Base-by-base conservation (phyloP, 148 eudicot genomes). In the Chenopodium suecicum region DNA sequence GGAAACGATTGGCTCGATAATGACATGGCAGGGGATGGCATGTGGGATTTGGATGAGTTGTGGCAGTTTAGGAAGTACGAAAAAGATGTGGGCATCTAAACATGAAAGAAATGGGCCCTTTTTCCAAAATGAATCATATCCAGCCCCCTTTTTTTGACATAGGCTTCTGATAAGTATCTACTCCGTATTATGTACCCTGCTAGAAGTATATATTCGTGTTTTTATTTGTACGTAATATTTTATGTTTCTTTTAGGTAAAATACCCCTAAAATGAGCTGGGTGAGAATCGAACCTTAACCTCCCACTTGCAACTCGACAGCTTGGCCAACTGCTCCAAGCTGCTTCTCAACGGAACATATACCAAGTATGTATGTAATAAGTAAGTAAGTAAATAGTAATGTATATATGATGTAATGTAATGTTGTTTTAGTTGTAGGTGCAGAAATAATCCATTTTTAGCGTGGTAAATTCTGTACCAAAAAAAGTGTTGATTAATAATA, bases 11-110 rank as follows among this genome's bases (percentile, higher is more conserved):
- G 89, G 92, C 20, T 82, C 25, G 75, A 52, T 19, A 78, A 85
- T 75, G 87, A 83, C 74, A 58, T 86, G 85, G 86, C 86, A 12
- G 86, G 86, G 11, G 83, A 84, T 85, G 75, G 78, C 63, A 34
- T 86, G 27, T 89, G 92, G 92, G 87, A 85, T 85, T 50, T 86
- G 83, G 93, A 87, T 88, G 91, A 84, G 77, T 67, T 92, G 64
- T 91, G 91, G 94, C 86, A 85, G 47, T 71, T 82, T 58, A 86
- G 82, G 85, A 86, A 77, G 86, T 76, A 79, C 19, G 74, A 48
- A 46, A 58, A 80, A 25, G 74, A 46, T 41, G 23, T 47, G 44
- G 77, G 67, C 19, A 79, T 80, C 83, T 80, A 74, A 72, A 41
- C 46, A 66, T 56, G 63, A 56, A 34, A 70, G 29, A 41, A 37